phyloP scores from a whole-genome alignment of 2,329 filamentous ascomycete species.

The Chaetomiaceae sp. region DNA sequence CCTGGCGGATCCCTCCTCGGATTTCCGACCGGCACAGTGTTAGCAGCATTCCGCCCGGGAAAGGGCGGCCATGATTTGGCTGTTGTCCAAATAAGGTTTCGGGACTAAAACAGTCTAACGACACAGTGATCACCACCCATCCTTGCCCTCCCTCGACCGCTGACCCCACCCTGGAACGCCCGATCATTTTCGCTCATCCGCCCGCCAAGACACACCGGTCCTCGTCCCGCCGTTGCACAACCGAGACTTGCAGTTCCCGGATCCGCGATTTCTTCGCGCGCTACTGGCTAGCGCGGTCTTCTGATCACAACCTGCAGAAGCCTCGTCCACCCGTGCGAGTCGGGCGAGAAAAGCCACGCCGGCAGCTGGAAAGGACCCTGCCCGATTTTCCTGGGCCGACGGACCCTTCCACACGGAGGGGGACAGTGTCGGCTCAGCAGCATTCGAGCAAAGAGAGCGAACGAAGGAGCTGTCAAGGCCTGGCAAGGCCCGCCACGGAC shows the following conservation, averaged over 20 bases:
- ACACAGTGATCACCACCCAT: conserved; percentile 15
- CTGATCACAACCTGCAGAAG: neutral
- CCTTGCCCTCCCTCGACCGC: conserved; percentile 3
- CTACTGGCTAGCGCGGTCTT: neutral
- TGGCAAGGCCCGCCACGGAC: too few relatives aligned
- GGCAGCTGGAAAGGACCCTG: too few relatives aligned
- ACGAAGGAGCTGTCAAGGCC: too few relatives aligned
- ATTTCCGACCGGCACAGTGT: conserved; percentile 2
- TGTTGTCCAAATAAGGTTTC: conserved; percentile 25
- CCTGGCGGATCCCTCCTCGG: too few relatives aligned
- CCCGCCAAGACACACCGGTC: conserved; percentile 11
- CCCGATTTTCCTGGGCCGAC: too few relatives aligned
- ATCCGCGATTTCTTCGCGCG: conserved; percentile 1
- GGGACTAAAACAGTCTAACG: conserved; percentile 17
- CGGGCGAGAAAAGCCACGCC: too few relatives aligned
- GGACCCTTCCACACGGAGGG: too few relatives aligned
- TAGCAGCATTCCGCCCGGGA: neutral
- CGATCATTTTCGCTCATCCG: conserved; percentile 1
- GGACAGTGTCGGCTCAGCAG: too few relatives aligned
- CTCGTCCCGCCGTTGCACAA: conserved; percentile 12
- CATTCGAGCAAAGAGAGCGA: too few relatives aligned
- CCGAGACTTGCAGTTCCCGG: conserved; percentile 4
- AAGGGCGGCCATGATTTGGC: neutral
- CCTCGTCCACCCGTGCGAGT: too few relatives aligned
- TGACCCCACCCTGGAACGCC: conserved; percentile 1